Percentiles rank a stretch among this genome's conserved stretches.
Evolutionary conservation across 2,329 filamentous ascomycete species (phyloP).

Genomic region (Volutella citrinella): DNA sequence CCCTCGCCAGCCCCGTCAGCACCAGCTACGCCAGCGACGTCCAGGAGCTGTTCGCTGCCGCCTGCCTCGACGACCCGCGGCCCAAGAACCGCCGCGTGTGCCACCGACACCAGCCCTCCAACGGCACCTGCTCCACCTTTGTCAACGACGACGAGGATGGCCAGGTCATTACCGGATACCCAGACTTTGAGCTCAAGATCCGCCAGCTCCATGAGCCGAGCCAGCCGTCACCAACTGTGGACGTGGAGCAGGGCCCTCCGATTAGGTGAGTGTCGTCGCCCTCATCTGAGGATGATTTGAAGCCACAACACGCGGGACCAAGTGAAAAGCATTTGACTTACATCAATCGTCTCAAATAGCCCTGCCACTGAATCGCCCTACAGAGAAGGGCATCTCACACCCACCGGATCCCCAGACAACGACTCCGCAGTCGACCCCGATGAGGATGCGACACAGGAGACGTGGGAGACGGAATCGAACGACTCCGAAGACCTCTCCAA

Average conservation of each 20-base stretch:
- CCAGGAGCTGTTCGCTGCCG: constrained; percentile 28
- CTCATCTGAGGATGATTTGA: too few species aligned
- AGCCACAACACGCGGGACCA: too few species aligned
- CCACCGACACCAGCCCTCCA: constrained; percentile 32
- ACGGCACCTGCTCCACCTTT: constrained; percentile 36
- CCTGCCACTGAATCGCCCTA: constrained; percentile 15
- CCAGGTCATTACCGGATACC: constrained; percentile 22
- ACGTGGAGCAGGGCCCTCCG: constrained; percentile 9
- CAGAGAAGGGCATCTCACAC: constrained; percentile 21
- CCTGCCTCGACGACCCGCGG: constrained; percentile 22
- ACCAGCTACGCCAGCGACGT: constrained; percentile 34
- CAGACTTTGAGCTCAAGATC: constrained; percentile 25
- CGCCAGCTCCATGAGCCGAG: constrained; percentile 12
- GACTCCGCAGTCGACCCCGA: constrained; percentile 1
- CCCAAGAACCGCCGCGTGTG: constrained; percentile 27
- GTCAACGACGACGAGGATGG: constrained; percentile 35
- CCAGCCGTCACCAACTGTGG: background rate
- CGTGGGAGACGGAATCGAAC: constrained; percentile 18
- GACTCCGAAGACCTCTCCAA: constrained; percentile 28
- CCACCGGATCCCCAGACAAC: constrained; percentile 10
- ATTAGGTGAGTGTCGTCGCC: too few species aligned
- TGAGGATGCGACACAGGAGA: constrained; percentile 1
- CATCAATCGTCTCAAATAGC: constrained; percentile 14
- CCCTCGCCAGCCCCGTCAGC: constrained; percentile 34
- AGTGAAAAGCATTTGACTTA: too few species aligned